Conservation (phyloP, 1,284 basidiomycete genomes). For the Marasmius oreades region DNA sequence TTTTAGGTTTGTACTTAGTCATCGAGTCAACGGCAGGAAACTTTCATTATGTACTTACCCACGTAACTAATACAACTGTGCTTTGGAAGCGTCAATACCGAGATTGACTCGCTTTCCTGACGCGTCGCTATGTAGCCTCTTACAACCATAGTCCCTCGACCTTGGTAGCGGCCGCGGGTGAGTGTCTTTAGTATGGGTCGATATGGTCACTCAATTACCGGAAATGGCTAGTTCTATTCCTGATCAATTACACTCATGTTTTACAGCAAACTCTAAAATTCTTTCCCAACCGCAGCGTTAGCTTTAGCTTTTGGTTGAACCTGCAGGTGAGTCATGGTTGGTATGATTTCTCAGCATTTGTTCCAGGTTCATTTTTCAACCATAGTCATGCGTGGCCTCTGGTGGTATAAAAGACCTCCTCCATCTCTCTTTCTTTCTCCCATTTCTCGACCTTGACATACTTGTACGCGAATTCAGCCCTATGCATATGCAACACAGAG, state of each 20-base stretch:
- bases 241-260: too few species aligned
- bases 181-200: too few species aligned
- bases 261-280: too few species aligned
- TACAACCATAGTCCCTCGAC: too few species aligned
- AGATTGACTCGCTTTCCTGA: too few species aligned
- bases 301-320: not conserved
- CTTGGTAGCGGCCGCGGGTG: too few species aligned
- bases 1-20: constrained; percentile 40
- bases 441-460: not conserved
- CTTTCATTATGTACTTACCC: not conserved
- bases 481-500: not conserved
- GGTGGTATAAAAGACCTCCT: not conserved
- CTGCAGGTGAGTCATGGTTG: not conserved
- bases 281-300: too few species aligned
- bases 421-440: not conserved
- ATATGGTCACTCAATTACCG: too few species aligned
- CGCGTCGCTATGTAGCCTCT: too few species aligned
- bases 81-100: too few species aligned
- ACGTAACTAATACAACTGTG: too few species aligned
- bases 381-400: not conserved
- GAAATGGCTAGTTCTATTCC: too few species aligned
- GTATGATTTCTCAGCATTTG: not conserved
- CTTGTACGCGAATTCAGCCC: not conserved
- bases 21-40: not conserved
- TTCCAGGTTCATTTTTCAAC: not conserved